Base-by-base conservation (phyloP, 176 grass and related monocot genomes). In the Thinopyrum elongatum region DNA sequence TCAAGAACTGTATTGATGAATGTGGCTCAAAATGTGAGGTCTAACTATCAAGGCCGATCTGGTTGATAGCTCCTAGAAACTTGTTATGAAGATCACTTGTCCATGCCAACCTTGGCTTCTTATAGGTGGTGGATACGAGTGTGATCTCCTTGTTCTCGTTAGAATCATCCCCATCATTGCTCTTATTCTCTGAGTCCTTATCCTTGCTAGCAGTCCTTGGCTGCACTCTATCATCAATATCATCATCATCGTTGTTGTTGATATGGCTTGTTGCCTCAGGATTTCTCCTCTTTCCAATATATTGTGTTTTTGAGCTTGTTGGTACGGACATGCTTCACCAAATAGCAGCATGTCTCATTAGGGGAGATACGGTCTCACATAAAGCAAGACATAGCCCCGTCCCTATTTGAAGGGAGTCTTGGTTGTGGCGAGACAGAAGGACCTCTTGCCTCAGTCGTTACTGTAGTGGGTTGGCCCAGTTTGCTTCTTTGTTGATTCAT, bases 111-210 rank as follows among this genome's bases (percentile, higher is more conserved):
- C 59, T 61, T 61, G 8, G 59, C 16, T 61, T 61, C 9, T 61
- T 61, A 3, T 23, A 3, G n/a, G n/a, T 15, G 44, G 1, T 25
- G n/a, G n/a, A 21, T 61, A 61, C n/a, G 19, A 83, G 13, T 26
- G 11, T 36, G 0, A 70, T 82, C 8, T 89, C 62, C 3, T 39
- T 76, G 22, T 76, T 80, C 17, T 74, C 81, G 8, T 70, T 71
- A 57, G 39, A 41, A 74, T 66, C 31, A 27, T 85, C 33, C 4
- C 35, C 71, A 11, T 69, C 65, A 19, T 33, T 79, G 83, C 15
- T 55, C 15, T 55, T 69, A 71, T 88, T 95, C 28, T 66, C 87
- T 19, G 61, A 87, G 25, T 64, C 26, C 7, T 85, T 85, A 30
- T 13, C 75, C 44, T 46, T 46, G 3, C 44, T 1, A 12, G n/a